Conservation (phyloP, 495 filamentous ascomycete genomes). For the Annulohypoxylon stygium region DNA sequence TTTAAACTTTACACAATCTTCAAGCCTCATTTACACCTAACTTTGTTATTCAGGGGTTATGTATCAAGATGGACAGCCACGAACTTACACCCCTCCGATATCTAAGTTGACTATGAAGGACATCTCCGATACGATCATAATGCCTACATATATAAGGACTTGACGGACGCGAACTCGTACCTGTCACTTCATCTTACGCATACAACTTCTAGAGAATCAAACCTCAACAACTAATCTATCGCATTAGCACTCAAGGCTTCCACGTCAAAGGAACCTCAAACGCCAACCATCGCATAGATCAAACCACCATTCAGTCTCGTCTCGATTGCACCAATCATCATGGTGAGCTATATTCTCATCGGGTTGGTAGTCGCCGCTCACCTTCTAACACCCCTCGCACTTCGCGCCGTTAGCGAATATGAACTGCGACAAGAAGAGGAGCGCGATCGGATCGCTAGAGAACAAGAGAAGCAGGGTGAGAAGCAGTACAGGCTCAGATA, state of each 20-base stretch:
- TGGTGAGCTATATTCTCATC: too few species aligned
- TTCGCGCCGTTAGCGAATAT: too few species aligned
- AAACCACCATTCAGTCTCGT: background rate
- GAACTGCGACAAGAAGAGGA: background rate
- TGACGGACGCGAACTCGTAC: too few species aligned
- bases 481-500: background rate
- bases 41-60: too few species aligned
- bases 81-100: background rate
- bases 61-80: background rate
- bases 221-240: background rate
- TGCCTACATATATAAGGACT: too few species aligned
- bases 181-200: too few species aligned
- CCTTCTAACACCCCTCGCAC: background rate
- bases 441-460: background rate
- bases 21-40: background rate
- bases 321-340: background rate
- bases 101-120: too few species aligned
- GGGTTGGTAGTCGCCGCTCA: background rate
- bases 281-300: background rate
- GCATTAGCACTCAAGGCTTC: background rate
- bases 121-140: too few species aligned
- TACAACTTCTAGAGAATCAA: too few species aligned
- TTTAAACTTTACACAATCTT: background rate
- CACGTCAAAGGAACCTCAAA: background rate
- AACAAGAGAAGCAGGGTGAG: background rate